phyloP scores from a whole-genome alignment of 768 basidiomycete genomes.

The Rhodotorula babjevae region DNA sequence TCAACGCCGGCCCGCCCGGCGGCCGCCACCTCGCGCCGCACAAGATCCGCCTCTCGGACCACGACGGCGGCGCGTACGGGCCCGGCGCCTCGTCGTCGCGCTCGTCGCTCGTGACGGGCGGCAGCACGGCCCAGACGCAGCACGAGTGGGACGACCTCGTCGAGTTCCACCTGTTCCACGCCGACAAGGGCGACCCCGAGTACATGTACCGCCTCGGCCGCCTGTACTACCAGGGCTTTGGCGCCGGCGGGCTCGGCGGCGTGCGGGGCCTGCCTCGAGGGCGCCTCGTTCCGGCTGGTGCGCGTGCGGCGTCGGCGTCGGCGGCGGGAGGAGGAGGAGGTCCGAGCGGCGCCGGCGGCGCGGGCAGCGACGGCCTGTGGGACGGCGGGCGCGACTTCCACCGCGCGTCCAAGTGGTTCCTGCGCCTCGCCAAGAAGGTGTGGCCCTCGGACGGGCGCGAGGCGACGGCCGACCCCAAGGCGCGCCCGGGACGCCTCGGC shows the following conservation, averaged over 20 bases:
- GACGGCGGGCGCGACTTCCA: conserved; percentile 74
- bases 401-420: conserved; percentile 76
- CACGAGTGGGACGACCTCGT: conserved; percentile 42
- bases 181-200: conserved; percentile 80
- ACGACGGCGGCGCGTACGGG: conserved; percentile 88
- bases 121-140: conserved; percentile 68
- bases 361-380: conserved; percentile 43
- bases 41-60: conserved; percentile 76
- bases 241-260: conserved; percentile 73
- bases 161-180: conserved; percentile 67
- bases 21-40: conserved; percentile 79
- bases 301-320: background rate
- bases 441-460: conserved; percentile 71
- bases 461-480: conserved; percentile 47
- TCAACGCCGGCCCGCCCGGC: conserved; percentile 80
- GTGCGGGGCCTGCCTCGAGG: conserved; percentile 49
- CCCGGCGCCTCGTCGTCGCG: conserved; percentile 91
- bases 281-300: conserved; percentile 48
- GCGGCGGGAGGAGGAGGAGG: no score
- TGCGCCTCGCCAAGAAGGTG: conserved; percentile 70
- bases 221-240: conserved; percentile 91
- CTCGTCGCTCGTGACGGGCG: conserved; percentile 78
- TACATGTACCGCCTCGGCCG: conserved; percentile 91
- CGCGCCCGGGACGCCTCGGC: background rate
- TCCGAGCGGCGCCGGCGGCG: no score